Evolutionary conservation across 768 basidiomycete genomes (phyloP), one percentile per base, ranked within the genome.

Genomic region (Boletus patriciae): DNA sequence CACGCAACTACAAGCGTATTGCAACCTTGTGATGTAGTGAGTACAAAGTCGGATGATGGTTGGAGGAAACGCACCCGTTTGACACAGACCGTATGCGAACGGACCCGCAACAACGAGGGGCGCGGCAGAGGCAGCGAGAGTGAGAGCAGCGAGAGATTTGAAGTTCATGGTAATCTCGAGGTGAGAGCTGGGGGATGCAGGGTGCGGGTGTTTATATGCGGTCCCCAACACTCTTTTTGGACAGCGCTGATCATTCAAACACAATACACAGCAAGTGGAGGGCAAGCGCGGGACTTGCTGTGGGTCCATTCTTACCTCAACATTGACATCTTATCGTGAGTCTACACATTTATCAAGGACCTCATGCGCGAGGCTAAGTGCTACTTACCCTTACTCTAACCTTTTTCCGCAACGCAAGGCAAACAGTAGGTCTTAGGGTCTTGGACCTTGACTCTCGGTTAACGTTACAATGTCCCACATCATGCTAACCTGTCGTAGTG

Each of bases 1-100:
- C 70, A 71, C 5, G 63, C 5, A 0, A 67, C 63, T 0, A 2
- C 67, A 0, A 71, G 31, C 2, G 4, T 9, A 10, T 73, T 71
- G n/a, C 70, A 71, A 0, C 70, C 70, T 73, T 29, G 7, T 11
- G 13, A 6, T 3, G 2, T 1, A 16, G 42, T 58, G 19, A 50
- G 48, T 16, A 18, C 16, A 9, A 23, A 9, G 6, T 21, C 29
- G 16, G 8, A 43, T 10, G 13, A 29, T 0, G 23, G 12, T 9
- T 1, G 12, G 15, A 16, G 3, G 11, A 29, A 1, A 27, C 42
- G 42, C 3, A 67, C 69, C 65, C 0, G 69, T 73, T 19, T 73
- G 67, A 4, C 69, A 71, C 0, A 55, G 0, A 0, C 4, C 71
- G 6, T 71, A 71, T 0, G 58, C 59, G 6, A 71, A 18, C 0